phyloP scores from a whole-genome alignment of 805 yeast species.

The Metschnikowia similis region DNA sequence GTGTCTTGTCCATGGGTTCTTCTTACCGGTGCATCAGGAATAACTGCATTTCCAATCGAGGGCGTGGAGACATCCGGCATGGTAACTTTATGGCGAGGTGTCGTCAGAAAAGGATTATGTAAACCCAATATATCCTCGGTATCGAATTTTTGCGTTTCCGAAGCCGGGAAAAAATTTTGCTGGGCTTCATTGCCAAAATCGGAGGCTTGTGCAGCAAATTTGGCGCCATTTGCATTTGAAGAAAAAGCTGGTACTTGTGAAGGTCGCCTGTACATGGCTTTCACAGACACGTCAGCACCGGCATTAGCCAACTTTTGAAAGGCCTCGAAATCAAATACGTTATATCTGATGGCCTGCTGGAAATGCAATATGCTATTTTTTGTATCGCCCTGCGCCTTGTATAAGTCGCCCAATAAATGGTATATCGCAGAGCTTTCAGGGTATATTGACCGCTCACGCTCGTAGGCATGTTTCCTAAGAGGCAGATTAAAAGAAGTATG shows the following conservation, averaged over 20 bases:
- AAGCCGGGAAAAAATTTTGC: slow-evolving; percentile 4
- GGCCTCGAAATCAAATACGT: slow-evolving; percentile 86
- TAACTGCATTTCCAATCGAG: slow-evolving; percentile 18
- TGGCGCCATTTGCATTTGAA: background rate
- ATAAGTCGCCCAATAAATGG: slow-evolving; percentile 66
- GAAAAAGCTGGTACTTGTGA: slow-evolving; percentile 2
- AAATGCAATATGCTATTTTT: slow-evolving; percentile 65
- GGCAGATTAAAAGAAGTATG: slow-evolving; percentile 13
- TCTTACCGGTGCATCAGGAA: slow-evolving; percentile 39
- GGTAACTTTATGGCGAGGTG: slow-evolving; percentile 21
- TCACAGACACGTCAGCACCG: slow-evolving; percentile 67
- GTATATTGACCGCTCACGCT: slow-evolving; percentile 29
- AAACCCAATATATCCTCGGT: slow-evolving; percentile 5
- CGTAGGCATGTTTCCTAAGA: slow-evolving; percentile 31
- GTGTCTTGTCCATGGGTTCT: slow-evolving; percentile 13
- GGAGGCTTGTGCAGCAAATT: background rate
- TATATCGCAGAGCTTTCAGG: slow-evolving; percentile 75
- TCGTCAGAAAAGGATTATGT: slow-evolving; percentile 27
- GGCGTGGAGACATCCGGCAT: slow-evolving; percentile 16
- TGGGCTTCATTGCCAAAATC: background rate
- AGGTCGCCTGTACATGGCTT: slow-evolving; percentile 42
- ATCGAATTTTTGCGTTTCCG: slow-evolving; percentile 5
- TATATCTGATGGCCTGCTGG: slow-evolving; percentile 61
- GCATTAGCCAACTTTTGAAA: slow-evolving; percentile 67
- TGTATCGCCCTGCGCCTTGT: slow-evolving; percentile 52